Conservation (phyloP, 345 rosid genomes). For the Pistacia atlantica region DNA sequence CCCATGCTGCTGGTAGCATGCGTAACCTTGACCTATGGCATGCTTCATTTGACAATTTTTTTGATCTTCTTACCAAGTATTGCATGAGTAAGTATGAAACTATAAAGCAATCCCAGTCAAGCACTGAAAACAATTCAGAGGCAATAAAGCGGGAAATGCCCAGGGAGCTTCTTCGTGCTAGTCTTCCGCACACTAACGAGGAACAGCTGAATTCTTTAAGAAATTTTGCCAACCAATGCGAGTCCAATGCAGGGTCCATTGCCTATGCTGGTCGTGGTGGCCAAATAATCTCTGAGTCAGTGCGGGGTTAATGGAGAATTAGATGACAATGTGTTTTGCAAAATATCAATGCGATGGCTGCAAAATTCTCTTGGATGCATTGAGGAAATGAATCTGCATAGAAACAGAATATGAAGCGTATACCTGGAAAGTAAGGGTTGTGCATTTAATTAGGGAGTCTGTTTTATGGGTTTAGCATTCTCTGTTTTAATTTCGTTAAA, state of each 20-base stretch:
- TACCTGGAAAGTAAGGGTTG: constrained; percentile 15
- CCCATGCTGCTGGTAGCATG: constrained; percentile 47
- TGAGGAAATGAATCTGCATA: constrained; percentile 19
- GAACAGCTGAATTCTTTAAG: constrained; percentile 71
- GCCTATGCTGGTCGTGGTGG: constrained; percentile 40
- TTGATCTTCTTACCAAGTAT: constrained; percentile 82
- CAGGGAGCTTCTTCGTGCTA: constrained; percentile 87
- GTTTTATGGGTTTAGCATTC: constrained; percentile 24
- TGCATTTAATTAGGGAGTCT: constrained; percentile 34
- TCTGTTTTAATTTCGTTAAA: constrained; percentile 20
- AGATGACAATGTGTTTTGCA: not conserved
- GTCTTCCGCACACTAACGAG: constrained; percentile 90
- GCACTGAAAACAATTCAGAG: constrained; percentile 57
- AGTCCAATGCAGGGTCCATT: constrained; percentile 38
- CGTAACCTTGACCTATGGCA: constrained; percentile 83
- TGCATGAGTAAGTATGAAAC: constrained; percentile 88
- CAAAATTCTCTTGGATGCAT: not conserved
- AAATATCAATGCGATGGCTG: not conserved
- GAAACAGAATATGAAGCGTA: constrained; percentile 8
- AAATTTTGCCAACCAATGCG: constrained; percentile 66
- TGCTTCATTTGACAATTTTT: constrained; percentile 93
- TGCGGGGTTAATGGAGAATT: constrained; percentile 44
- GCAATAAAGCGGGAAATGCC: constrained; percentile 96
- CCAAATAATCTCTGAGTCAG: constrained; percentile 67
- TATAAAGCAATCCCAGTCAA: constrained; percentile 56